Evolutionary conservation across 2,329 filamentous ascomycete species (phyloP), one percentile per base, ranked within the genome.

Genomic region (Ploettnerulaceae sp.): DNA sequence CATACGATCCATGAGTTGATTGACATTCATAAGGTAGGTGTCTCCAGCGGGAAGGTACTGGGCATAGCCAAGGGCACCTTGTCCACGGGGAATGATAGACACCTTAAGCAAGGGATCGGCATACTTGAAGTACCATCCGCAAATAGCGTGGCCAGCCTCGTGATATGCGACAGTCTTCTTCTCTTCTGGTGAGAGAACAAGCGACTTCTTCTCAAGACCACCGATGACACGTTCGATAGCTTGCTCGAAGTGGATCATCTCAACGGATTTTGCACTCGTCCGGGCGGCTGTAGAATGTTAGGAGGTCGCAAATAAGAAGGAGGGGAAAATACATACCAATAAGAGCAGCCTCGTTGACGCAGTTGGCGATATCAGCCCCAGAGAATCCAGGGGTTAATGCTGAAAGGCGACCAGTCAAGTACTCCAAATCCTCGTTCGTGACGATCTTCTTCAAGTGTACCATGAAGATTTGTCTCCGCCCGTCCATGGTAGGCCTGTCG

Each of bases 1-100:
- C 93, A 98, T 98, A 58, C 93, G 89, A 67, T 98, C 93, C 88
- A 97, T 95, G 32, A 98, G 76, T 70, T 98, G 93, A 65, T 90
- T 84, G 54, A 88, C 84, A 63, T 85, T 95, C 90, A 98, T 93
- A 54, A 98, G 78, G 67, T 97, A 97, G 7, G 88, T 89, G 64
- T 98, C 93, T 47, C 83, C 82, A 17, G 84, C 77, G 1, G 93
- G 93, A n/a, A 98, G 77, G 66, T 97, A 97, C 68, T 98, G 93
- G 1, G 93, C 93, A 64, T 98, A 98, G 7, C 93, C 93, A 12
- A 98, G 75, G 20, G 90, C 89, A 26, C 89, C 93, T 66, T 93
- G 86, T 47, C 91, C 93, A 63, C 93, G 89, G 14, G 93, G 93
- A 60, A 98, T 97, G 68, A 98, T 98, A 48, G 90, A 96, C 34